Evolutionary conservation across 192 early-diverging fungal species (phyloP).

Genomic region (Coemansia sp.): DNA sequence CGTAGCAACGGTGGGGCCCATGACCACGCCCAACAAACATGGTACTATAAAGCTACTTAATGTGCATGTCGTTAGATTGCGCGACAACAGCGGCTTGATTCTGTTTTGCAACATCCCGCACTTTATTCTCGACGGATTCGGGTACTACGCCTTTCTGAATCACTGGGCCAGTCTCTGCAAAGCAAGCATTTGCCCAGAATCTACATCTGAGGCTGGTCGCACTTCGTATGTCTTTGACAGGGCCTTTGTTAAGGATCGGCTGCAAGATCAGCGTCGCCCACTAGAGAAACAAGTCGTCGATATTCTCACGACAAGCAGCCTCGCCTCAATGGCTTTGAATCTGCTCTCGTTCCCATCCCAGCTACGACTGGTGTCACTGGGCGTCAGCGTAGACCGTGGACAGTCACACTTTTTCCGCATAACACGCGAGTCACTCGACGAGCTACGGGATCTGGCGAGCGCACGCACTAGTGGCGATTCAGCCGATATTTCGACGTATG

Average conservation of each 20-base stretch:
- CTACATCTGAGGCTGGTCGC: neutral
- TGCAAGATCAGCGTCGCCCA: neutral
- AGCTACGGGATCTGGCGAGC: conserved; percentile 13
- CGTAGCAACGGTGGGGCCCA: conserved; percentile 32
- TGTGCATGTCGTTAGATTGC: conserved; percentile 31
- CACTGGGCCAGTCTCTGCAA: conserved; percentile 37
- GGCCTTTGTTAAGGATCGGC: neutral
- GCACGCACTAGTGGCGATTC: neutral
- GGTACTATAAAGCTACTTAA: conserved; percentile 30
- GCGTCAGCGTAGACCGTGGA: conserved; percentile 13
- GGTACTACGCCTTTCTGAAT: conserved; percentile 44
- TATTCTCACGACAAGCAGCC: conserved; percentile 12
- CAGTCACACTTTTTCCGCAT: conserved; percentile 37
- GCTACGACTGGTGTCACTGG: conserved; percentile 19
- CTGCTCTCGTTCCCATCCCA: conserved; percentile 20
- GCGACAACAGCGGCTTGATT: conserved; percentile 32
- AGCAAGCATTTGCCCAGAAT: neutral
- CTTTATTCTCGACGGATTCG: conserved; percentile 44
- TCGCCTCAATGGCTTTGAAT: conserved; percentile 8
- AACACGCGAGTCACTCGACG: conserved; percentile 17
- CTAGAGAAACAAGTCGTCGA: conserved; percentile 3
- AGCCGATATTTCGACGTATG: conserved; percentile 18
- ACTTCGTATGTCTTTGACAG: conserved; percentile 25
- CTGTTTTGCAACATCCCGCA: conserved; percentile 53
- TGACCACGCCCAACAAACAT: conserved; percentile 15